Percentiles rank a stretch among this genome's conserved stretches.
These are phyloP conservation scores for Mucor lusitanicus DNA, from an alignment of 371 early-diverging fungal genomes.

Conservation along the genomic window DNA sequence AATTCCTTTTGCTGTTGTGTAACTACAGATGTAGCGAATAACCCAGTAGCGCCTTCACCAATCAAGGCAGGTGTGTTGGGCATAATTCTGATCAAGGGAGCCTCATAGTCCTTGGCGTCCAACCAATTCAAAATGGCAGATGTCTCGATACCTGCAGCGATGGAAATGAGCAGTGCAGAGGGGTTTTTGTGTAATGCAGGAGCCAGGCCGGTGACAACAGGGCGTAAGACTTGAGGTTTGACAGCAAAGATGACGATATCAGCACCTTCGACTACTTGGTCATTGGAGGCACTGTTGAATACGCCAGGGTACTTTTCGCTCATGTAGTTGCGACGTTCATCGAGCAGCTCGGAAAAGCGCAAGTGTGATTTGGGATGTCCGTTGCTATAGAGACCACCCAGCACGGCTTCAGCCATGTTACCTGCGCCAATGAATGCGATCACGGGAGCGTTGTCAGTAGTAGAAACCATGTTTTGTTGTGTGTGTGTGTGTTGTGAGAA, in stretches of 20 bases:
- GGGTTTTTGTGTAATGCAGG: slow-evolving; percentile 38
- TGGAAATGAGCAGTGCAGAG: slow-evolving; percentile 38
- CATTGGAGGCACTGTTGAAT: slow-evolving; percentile 45
- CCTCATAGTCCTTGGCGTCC: slow-evolving; percentile 18
- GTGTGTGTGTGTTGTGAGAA: background rate
- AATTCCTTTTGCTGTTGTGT: slow-evolving; percentile 59
- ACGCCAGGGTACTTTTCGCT: slow-evolving; percentile 57
- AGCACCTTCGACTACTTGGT: slow-evolving; percentile 49
- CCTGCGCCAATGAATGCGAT: slow-evolving; percentile 89
- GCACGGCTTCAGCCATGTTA: slow-evolving; percentile 93
- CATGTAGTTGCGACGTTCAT: slow-evolving; percentile 66
- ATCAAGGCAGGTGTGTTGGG: slow-evolving; percentile 94
- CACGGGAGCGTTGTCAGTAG: slow-evolving; percentile 12
- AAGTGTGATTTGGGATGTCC: slow-evolving; percentile 73
- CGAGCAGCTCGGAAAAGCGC: slow-evolving; percentile 81
- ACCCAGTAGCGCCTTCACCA: slow-evolving; percentile 84
- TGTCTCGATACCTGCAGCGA: slow-evolving; percentile 69
- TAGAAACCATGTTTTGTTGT: slow-evolving; percentile 5
- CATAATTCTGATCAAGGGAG: slow-evolving; percentile 83
- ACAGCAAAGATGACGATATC: slow-evolving; percentile 44
- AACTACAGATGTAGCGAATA: slow-evolving; percentile 69
- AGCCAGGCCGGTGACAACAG: slow-evolving; percentile 60
- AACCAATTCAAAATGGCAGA: slow-evolving; percentile 76
- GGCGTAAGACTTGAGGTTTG: slow-evolving; percentile 76
- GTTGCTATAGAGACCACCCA: slow-evolving; percentile 74